Conservation (phyloP, 306 rosid genomes). For the Cucumis cinereus region DNA sequence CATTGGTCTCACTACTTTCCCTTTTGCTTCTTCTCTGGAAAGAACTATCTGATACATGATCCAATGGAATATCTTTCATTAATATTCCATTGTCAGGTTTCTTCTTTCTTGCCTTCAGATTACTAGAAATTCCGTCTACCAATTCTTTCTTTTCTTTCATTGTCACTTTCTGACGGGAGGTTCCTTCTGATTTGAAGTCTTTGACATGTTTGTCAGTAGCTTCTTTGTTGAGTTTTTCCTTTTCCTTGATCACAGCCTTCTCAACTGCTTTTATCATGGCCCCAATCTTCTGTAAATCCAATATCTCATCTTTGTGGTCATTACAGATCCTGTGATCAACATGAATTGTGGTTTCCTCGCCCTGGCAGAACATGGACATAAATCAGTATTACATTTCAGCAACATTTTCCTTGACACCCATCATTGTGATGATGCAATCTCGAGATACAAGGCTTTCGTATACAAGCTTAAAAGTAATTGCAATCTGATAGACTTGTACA, state of each 20-base stretch:
- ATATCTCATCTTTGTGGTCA: slow-evolving; percentile 32
- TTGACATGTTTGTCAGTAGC: slow-evolving; percentile 12
- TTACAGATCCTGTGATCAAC: slow-evolving; percentile 23
- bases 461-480: background rate
- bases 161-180: slow-evolving; percentile 6
- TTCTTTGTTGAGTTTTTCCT: slow-evolving; percentile 14
- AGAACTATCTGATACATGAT: slow-evolving; percentile 58
- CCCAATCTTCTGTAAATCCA: slow-evolving; percentile 55
- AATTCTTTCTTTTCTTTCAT: slow-evolving; percentile 24
- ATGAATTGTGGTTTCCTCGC: slow-evolving; percentile 16
- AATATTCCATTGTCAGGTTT: slow-evolving; percentile 37
- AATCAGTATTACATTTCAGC: slow-evolving; percentile 12
- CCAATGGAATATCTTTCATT: slow-evolving; percentile 90
- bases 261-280: slow-evolving; percentile 46
- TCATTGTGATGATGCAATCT: background rate
- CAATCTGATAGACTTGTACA: background rate
- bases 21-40: slow-evolving; percentile 38
- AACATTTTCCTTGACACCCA: background rate
- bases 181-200: slow-evolving; percentile 14
- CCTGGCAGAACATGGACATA: slow-evolving; percentile 33
- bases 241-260: slow-evolving; percentile 15
- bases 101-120: slow-evolving; percentile 21
- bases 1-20: slow-evolving; percentile 41
- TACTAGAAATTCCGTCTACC: slow-evolving; percentile 10
- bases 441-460: background rate